Percentiles rank a stretch among this genome's conserved stretches.
phyloP scores from a whole-genome alignment of 169 alveolate species.

The Besnoitia besnoiti region DNA sequence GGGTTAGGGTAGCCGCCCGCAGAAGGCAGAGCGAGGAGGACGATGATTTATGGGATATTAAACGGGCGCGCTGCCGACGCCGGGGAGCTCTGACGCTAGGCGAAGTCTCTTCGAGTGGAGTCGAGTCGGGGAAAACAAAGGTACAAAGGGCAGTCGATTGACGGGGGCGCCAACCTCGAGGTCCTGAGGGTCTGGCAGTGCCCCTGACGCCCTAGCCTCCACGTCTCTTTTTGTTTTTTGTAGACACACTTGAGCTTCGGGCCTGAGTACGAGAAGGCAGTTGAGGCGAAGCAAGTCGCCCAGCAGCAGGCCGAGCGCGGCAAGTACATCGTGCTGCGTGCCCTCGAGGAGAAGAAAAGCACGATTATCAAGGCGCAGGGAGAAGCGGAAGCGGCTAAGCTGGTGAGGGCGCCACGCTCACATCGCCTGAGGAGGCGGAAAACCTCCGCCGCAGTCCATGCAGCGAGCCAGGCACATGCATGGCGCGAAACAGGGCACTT shows the following conservation, averaged over 20 bases:
- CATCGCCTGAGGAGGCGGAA: neutral
- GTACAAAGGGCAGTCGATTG: neutral
- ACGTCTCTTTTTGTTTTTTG: neutral
- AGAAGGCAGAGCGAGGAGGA: too few relatives aligned
- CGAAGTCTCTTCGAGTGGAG: neutral
- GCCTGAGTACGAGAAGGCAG: slow-evolving; percentile 93
- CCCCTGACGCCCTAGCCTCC: neutral
- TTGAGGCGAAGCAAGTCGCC: slow-evolving; percentile 98
- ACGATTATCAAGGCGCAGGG: slow-evolving; percentile 97
- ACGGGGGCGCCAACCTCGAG: neutral
- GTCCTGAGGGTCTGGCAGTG: neutral
- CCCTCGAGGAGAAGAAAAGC: slow-evolving; percentile 94
- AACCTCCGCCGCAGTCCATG: neutral
- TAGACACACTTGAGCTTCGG: slow-evolving; percentile 90
- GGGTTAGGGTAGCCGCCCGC: too few relatives aligned
- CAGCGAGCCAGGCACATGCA: neutral
- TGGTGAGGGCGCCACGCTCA: too few relatives aligned
- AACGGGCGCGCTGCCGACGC: neutral
- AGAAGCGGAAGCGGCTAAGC: slow-evolving; percentile 91
- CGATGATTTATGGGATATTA: too few relatives aligned
- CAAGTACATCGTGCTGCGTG: slow-evolving; percentile 93
- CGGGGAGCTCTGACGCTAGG: neutral
- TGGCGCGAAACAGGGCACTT: too few relatives aligned
- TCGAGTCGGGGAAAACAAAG: neutral
- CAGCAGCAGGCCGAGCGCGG: slow-evolving; percentile 98